phyloP scores from a whole-genome alignment of 2,329 filamentous ascomycete species.

The Fusarium sp. region DNA sequence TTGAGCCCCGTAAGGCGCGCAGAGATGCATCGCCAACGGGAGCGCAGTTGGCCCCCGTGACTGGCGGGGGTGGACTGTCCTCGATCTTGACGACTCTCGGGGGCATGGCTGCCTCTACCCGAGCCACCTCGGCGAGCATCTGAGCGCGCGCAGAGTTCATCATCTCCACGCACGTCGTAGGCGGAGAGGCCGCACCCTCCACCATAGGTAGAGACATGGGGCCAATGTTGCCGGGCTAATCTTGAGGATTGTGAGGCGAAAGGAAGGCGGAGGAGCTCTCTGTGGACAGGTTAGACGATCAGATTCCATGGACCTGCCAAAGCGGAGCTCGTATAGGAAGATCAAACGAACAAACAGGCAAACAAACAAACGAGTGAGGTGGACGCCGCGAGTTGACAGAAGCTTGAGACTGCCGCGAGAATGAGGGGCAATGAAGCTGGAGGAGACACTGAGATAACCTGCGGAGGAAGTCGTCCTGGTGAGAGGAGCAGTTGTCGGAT shows the following conservation, averaged over 20 bases:
- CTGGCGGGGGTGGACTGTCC: neutral
- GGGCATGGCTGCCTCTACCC: slow-evolving; percentile 9
- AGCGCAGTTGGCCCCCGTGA: slow-evolving; percentile 31
- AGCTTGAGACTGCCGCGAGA: neutral
- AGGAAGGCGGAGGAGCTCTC: neutral
- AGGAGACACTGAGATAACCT: neutral
- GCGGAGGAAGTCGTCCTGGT: neutral
- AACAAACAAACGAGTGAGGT: neutral
- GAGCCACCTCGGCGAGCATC: slow-evolving; percentile 38
- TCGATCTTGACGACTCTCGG: slow-evolving; percentile 17
- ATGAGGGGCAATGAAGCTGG: neutral
- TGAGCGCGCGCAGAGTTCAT: slow-evolving; percentile 46
- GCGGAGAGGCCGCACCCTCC: neutral
- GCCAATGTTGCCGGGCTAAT: neutral
- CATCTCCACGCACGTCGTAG: slow-evolving; percentile 8
- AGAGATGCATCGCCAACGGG: slow-evolving; percentile 31
- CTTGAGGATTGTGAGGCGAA: neutral
- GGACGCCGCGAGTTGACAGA: neutral
- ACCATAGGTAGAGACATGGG: slow-evolving; percentile 9
- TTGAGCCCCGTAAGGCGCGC: slow-evolving; percentile 8
- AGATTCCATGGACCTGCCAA: neutral
- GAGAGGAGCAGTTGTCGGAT: neutral
- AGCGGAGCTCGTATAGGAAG: neutral
- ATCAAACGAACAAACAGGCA: neutral
- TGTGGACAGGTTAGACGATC: neutral